phyloP scores from a whole-genome alignment of 208 protist genomes.

The Crithidia mellificae region DNA sequence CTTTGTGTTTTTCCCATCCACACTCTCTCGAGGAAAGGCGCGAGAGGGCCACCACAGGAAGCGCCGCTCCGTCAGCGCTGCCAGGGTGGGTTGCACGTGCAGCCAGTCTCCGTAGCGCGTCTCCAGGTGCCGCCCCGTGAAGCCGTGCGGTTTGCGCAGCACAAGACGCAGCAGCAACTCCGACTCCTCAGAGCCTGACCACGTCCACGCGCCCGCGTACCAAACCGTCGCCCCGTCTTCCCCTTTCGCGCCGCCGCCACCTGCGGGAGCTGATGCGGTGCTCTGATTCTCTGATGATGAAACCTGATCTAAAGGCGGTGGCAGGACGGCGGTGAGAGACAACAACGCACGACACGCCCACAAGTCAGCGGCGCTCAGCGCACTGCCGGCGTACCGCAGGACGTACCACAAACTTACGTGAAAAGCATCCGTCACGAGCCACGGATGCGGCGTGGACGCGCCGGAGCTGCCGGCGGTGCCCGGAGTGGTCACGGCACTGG shows the following conservation, averaged over 20 bases:
- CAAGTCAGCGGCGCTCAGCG: constrained; percentile 37
- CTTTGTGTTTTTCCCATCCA: too few species aligned
- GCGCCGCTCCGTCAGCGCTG: constrained; percentile 16
- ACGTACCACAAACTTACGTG: constrained; percentile 60
- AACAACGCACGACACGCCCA: constrained; percentile 34
- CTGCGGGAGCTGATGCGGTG: neutral
- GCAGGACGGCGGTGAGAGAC: constrained; percentile 12
- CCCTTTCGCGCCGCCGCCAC: neutral
- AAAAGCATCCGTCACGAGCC: constrained; percentile 52
- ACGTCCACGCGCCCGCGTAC: constrained; percentile 1
- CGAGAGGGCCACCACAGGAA: constrained; percentile 24
- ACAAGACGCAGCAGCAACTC: constrained; percentile 71
- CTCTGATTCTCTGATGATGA: neutral
- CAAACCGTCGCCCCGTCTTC: neutral
- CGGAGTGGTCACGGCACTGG: neutral
- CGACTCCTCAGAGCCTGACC: constrained; percentile 36
- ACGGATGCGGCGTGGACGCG: constrained; percentile 19
- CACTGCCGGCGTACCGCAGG: constrained; percentile 39
- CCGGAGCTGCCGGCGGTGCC: neutral
- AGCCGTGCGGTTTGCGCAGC: constrained; percentile 38
- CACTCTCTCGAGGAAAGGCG: too few species aligned
- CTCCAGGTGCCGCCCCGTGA: constrained; percentile 49
- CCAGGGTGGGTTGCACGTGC: constrained; percentile 46
- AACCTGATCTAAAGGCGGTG: neutral
- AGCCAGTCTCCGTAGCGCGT: constrained; percentile 56